Evolutionary conservation across 805 yeast species (phyloP).

Genomic region (Lipomyces yamadae): DNA sequence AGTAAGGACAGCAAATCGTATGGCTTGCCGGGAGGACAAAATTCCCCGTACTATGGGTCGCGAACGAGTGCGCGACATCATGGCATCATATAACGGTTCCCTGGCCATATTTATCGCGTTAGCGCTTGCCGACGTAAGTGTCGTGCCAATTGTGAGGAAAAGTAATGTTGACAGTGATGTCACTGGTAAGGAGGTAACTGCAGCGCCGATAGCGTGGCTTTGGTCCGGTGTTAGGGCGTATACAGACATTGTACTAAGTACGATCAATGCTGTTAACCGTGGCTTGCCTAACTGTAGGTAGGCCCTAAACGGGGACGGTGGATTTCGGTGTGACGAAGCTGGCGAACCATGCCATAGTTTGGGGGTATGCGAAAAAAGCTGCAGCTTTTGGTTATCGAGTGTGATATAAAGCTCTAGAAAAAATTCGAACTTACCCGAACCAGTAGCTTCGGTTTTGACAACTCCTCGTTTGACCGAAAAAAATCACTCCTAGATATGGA

Average conservation of each 20-base stretch:
- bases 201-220: slow-evolving; percentile 36
- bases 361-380: slow-evolving; percentile 21
- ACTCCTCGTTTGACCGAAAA: slow-evolving; percentile 22
- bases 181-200: slow-evolving; percentile 12
- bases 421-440: background rate
- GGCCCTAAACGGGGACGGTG: slow-evolving; percentile 25
- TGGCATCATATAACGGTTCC: slow-evolving; percentile 85
- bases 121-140: slow-evolving; percentile 89
- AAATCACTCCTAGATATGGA: slow-evolving; percentile 7
- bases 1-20: slow-evolving; percentile 71
- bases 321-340: slow-evolving; percentile 9
- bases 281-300: slow-evolving; percentile 90
- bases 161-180: slow-evolving; percentile 64
- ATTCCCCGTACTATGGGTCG: slow-evolving; percentile 90
- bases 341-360: slow-evolving; percentile 14
- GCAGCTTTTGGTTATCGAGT: background rate
- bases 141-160: slow-evolving; percentile 80
- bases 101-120: slow-evolving; percentile 97
- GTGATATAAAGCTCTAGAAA: background rate
- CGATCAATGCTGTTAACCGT: slow-evolving; percentile 81
- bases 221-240: slow-evolving; percentile 90
- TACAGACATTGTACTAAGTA: slow-evolving; percentile 88
- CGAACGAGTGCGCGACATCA: slow-evolving; percentile 84
- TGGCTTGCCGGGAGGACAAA: slow-evolving; percentile 77
- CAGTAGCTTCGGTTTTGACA: slow-evolving; percentile 3